Conservation (phyloP, 257 asterid genomes). For the Hygrophila difformis region DNA sequence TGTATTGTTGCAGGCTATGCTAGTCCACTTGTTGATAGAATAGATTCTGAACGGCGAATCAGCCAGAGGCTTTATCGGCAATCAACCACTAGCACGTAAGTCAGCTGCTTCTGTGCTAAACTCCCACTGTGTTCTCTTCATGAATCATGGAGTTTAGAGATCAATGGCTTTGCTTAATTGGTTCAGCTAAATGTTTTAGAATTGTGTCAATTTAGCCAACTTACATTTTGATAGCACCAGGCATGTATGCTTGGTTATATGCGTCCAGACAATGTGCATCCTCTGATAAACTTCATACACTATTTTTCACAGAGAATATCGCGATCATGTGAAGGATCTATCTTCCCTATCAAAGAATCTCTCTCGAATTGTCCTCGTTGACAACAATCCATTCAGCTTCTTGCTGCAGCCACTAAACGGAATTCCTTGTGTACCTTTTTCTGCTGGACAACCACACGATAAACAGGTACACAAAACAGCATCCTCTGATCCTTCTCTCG, state of each 20-base stretch:
- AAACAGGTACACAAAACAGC: conserved; percentile 40
- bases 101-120: conserved; percentile 6
- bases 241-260: too few species aligned
- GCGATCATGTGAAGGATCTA: conserved; percentile 89
- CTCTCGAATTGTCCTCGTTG: conserved; percentile 72
- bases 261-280: too few species aligned
- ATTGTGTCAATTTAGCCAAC: background rate
- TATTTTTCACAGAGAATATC: conserved; percentile 56
- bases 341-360: conserved; percentile 64
- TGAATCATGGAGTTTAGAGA: background rate
- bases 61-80: conserved; percentile 62
- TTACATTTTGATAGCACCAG: too few species aligned
- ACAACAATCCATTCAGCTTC: conserved; percentile 95
- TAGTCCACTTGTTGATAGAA: conserved; percentile 72
- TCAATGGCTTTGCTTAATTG: background rate
- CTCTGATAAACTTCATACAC: too few species aligned
- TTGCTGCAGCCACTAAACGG: conserved; percentile 89
- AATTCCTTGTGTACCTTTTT: conserved; percentile 63
- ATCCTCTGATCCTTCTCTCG: background rate
- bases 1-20: conserved; percentile 52
- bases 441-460: conserved; percentile 59
- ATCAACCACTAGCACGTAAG: conserved; percentile 72
- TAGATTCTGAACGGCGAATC: conserved; percentile 47
- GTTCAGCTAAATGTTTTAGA: background rate
- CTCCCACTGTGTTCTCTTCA: conserved; percentile 1